Base-by-base conservation (phyloP, 129 eudicot species). In the Lactuca sativa region DNA sequence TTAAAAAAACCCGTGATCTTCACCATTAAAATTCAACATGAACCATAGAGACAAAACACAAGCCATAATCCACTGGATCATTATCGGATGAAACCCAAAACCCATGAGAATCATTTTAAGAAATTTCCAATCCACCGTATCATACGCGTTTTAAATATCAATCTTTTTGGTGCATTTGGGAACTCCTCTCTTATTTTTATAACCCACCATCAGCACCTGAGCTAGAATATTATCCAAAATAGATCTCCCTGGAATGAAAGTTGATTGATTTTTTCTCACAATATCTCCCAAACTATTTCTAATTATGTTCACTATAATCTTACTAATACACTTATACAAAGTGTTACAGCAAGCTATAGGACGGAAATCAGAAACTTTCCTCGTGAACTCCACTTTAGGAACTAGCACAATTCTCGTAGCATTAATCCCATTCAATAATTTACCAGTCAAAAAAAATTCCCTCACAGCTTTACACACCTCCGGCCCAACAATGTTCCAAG, bases 41-140 rank as follows among this genome's bases (percentile, higher is more conserved):
- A 49, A 49, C 14, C 14, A 7, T 0, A 0, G 10, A 9, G 55
- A 8, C 0, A 17, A 6, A 0, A 49, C 13, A 10, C 55, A 49
- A 4, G 13, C n/a, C 55, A 49, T 49, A 12, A 49, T 49, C 55
- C 55, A 49, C 13, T 49, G 10, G 1, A 2, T n/a, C 55, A 49
- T 49, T 49, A 49, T 49, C 55, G 13, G 4, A 9, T 18, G 62
- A 9, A 56, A 56, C 0, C 62, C 62, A 25, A 25, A 56, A 0
- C 11, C 2, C 4, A 21, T 0, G 0, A 56, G 37, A 1, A 8
- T 4, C 0, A 0, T 2, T 2, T 3, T 56, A 13, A 56, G 2
- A 16, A 56, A 25, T 2, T 4, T 6, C 0, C 9, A 10, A 9
- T 56, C 36, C 36, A 18, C 30, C 30, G 2, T 25, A 2, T 25